A percentile compares a stretch with the other conserved stretches of the same genome.
Evolutionary conservation across 495 filamentous ascomycete species (phyloP).

Genomic region (Talaromyces proteolyticus): DNA sequence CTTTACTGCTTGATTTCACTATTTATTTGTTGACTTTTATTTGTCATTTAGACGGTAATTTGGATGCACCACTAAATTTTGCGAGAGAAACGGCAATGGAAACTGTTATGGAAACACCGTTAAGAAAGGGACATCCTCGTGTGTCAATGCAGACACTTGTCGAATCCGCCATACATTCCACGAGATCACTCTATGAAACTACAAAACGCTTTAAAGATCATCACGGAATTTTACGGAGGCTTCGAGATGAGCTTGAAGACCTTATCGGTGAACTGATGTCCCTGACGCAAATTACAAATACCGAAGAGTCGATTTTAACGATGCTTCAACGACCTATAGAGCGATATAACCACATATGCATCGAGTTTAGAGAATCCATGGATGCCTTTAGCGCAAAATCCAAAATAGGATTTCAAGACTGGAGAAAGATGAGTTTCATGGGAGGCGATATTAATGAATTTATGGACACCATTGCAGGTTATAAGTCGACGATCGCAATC

Average conservation of each 20-base stretch:
- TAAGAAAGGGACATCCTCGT: no score
- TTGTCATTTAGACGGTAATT: no score
- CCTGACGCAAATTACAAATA: neutral
- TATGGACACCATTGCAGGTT: slow-evolving; percentile 19
- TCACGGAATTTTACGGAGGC: neutral
- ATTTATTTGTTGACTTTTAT: no score
- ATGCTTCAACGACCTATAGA: neutral
- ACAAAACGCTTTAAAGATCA: slow-evolving; percentile 19
- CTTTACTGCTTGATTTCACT: no score
- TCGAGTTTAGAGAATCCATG: neutral
- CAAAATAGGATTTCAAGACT: slow-evolving; percentile 10
- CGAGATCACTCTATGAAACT: slow-evolving; percentile 16
- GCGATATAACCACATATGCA: neutral
- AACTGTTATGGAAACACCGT: no score
- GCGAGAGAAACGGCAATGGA: no score
- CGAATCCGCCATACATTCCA: slow-evolving; percentile 16
- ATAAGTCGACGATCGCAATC: slow-evolving; percentile 21
- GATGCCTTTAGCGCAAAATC: slow-evolving; percentile 5
- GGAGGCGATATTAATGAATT: slow-evolving; percentile 22
- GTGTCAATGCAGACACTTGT: no score
- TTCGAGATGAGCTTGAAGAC: neutral
- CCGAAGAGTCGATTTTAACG: neutral
- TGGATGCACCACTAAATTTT: no score
- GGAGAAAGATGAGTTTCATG: slow-evolving; percentile 8
- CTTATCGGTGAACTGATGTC: neutral